Evolutionary conservation across 2,329 filamentous ascomycete genomes (phyloP), one percentile per base, ranked within the genome.

Genomic region (Aspergillus udagawae): DNA sequence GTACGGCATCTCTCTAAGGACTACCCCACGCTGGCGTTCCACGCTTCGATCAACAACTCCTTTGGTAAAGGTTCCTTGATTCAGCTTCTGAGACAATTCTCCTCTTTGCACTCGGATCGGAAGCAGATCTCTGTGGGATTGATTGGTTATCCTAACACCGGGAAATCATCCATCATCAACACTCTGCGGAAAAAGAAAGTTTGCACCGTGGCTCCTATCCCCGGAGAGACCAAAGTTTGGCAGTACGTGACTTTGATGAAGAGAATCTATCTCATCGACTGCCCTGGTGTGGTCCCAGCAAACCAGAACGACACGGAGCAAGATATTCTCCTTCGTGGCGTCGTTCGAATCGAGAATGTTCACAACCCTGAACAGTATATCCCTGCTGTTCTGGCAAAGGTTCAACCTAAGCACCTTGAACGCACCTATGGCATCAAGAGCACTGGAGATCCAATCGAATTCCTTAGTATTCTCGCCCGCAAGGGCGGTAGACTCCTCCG

Each of bases 311-410:
- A 97, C 69, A 90, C 88, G 0, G 90, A 92, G 28, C 86, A 92
- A 67, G 92, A 97, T 63, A 88, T 99, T 55, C 82, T 99, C 3
- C 82, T 99, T 9, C 86, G 93, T 62, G 94, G 94, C 63, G 92
- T 96, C 7, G 92, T 96, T 10, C 85, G 94, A 64, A 90, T 97
- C 2, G 94, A 99, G 74, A 97, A 96, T 69, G 93, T 99, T 0
- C 90, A 97, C 64, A 90, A 97, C 68, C 94, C 94, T 0, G 92
- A 95, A 68, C 94, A 99, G 67, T 99, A 99, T 71, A 94, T 99
- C 47, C 85, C 89, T 0, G 90, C 89, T 14, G 85, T 97, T 2
- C 78, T 99, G 54, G 82, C 79, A 51, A 88, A 87, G 58, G 92
- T 94, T 42, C 93, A 96, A 75, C 83, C 84, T 38, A 89, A 90